Conservation (phyloP, 805 yeast species). For the Scheffersomyces amazonensis region DNA sequence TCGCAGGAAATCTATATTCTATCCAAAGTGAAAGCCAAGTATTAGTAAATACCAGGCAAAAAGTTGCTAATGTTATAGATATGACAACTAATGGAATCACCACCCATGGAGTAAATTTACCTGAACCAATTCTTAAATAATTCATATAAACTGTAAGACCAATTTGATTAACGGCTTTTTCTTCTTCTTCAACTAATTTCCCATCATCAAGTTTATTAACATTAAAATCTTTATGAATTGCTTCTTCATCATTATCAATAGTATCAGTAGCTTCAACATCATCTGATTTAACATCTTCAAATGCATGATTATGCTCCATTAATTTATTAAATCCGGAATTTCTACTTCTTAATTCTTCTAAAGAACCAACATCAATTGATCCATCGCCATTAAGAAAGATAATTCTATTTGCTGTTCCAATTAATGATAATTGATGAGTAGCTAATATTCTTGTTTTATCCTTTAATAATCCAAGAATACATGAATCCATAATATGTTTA, state of each 20-base stretch:
- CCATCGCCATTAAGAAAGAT: constrained; percentile 70
- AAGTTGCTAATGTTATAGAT: constrained; percentile 25
- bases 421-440: constrained; percentile 77
- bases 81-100: constrained; percentile 4
- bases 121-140: constrained; percentile 29
- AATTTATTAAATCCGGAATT: constrained; percentile 34
- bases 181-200: constrained; percentile 42
- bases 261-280: constrained; percentile 12
- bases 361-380: constrained; percentile 56
- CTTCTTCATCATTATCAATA: constrained; percentile 10
- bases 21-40: constrained; percentile 84
- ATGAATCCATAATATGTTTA: constrained; percentile 66
- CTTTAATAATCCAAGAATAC: constrained; percentile 58
- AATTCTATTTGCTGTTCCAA: constrained; percentile 66
- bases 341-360: constrained; percentile 47
- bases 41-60: constrained; percentile 54
- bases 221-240: constrained; percentile 7
- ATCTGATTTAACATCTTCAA: constrained; percentile 8
- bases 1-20: constrained; percentile 42
- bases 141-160: constrained; percentile 27
- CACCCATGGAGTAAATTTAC: constrained; percentile 15
- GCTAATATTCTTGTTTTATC: constrained; percentile 71
- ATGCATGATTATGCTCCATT: constrained; percentile 31
- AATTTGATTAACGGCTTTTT: constrained; percentile 52
- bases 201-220: constrained; percentile 10